phyloP scores from a whole-genome alignment of 2,329 filamentous ascomycete species.

The Nigrospora osmanthi region DNA sequence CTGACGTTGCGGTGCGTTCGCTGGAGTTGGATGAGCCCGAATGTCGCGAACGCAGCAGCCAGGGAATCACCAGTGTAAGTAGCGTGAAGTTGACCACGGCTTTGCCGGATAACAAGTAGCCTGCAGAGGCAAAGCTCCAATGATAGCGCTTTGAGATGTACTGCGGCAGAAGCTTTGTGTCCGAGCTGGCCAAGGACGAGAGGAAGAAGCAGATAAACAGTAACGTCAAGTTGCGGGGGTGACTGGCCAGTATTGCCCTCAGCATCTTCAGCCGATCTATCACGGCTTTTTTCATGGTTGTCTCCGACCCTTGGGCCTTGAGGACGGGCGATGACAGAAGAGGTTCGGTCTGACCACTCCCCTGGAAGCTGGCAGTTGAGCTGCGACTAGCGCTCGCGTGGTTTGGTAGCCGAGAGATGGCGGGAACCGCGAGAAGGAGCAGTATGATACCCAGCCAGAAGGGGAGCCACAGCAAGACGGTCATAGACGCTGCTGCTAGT shows the following conservation, averaged over 20 bases:
- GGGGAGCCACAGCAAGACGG: constrained; percentile 31
- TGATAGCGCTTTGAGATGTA: constrained; percentile 41
- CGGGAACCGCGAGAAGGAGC: constrained; percentile 23
- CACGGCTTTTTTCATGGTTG: constrained; percentile 13
- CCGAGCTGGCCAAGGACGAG: constrained; percentile 39
- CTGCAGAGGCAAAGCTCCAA: constrained; percentile 37
- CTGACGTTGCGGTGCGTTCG: constrained; percentile 13
- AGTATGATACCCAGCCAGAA: constrained; percentile 31
- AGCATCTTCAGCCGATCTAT: constrained; percentile 20
- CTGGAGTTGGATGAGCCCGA: not conserved
- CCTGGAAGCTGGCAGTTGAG: no score
- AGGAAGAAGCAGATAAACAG: constrained; percentile 37
- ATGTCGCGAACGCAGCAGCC: constrained; percentile 20
- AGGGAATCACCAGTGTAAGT: constrained; percentile 32
- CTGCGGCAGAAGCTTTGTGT: constrained; percentile 41
- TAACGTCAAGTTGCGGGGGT: constrained; percentile 32
- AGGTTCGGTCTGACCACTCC: not conserved
- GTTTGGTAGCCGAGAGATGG: constrained; percentile 20
- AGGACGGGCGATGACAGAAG: constrained; percentile 30
- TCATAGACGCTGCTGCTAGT: constrained; percentile 37
- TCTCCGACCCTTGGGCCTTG: constrained; percentile 22
- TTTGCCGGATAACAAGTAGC: constrained; percentile 39
- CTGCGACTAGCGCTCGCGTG: not conserved
- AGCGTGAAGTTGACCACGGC: constrained; percentile 39
- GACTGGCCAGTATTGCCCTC: constrained; percentile 22